phyloP scores from a whole-genome alignment of 108 stramenopile genomes.

The Fragilariopsis cylindrus region DNA sequence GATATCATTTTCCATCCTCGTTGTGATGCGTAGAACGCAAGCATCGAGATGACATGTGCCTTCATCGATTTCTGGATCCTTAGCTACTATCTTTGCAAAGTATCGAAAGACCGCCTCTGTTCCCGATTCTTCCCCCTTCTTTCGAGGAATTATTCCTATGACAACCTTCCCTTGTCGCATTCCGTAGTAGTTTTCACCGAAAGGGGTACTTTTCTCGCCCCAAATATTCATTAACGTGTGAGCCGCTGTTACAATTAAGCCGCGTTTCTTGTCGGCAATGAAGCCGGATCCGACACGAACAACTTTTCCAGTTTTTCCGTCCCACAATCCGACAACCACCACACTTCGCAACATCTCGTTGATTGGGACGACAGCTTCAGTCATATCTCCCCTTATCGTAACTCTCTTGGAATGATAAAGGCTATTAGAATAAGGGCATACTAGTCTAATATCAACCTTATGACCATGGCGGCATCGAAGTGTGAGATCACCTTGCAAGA shows the following conservation, averaged over 20 bases:
- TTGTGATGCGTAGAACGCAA: slow-evolving; percentile 76
- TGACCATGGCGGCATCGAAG: slow-evolving; percentile 58
- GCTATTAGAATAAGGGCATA: slow-evolving; percentile 8
- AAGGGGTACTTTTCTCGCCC: slow-evolving; percentile 57
- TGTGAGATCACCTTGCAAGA: slow-evolving; percentile 43
- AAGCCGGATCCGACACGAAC: slow-evolving; percentile 77
- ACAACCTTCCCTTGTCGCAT: slow-evolving; percentile 75
- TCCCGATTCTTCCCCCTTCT: slow-evolving; percentile 23
- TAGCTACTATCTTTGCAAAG: slow-evolving; percentile 78
- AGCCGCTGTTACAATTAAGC: slow-evolving; percentile 80
- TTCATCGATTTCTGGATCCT: slow-evolving; percentile 64
- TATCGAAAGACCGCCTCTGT: slow-evolving; percentile 74
- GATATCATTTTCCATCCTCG: slow-evolving; percentile 77
- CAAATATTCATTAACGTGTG: slow-evolving; percentile 81
- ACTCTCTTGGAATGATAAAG: slow-evolving; percentile 27
- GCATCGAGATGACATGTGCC: slow-evolving; percentile 74
- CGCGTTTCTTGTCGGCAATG: slow-evolving; percentile 79
- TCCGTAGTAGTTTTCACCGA: slow-evolving; percentile 65
- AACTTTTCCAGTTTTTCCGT: slow-evolving; percentile 55
- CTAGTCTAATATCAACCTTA: slow-evolving; percentile 48
- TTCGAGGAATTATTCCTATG: slow-evolving; percentile 67
- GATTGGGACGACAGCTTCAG: slow-evolving; percentile 41
- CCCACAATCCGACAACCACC: slow-evolving; percentile 82
- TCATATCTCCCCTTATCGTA: not conserved
- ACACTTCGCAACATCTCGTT: slow-evolving; percentile 59